Evolutionary conservation across 2,329 filamentous ascomycete genomes (phyloP), one percentile per base, ranked within the genome.

Genomic region (Ceratocystis huliohia): DNA sequence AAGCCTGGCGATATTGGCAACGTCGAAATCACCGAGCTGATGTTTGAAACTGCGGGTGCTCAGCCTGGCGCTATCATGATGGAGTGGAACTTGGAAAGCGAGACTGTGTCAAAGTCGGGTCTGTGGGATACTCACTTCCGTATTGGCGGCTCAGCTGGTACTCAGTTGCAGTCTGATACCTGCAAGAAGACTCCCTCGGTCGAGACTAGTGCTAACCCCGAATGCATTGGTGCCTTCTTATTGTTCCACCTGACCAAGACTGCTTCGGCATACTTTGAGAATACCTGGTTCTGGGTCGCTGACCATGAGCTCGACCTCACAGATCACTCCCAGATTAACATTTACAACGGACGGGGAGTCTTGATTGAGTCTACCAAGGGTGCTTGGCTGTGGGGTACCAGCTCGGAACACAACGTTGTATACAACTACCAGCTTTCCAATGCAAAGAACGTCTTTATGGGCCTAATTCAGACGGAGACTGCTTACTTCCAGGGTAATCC

Each of bases 91-190:
- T 79, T 96, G 53, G 84, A 84, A 56, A 87, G 85, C 45, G 74
- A 81, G 70, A 80, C 76, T 66, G 81, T 86, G 67, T 91, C 90
- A 61, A 83, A 85, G 1, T 86, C 86, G 22, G 93, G 85, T 69
- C 86, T 96, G 76, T 99, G 92, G 89, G 94, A 99, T 72, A 87
- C 92, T n/a, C 94, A 99, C 79, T 88, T 94, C 78, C 90, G 94
- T 73, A 84, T 99, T 71, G 93, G 91, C 71, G 94, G 94, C 56
- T 86, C 87, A 65, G 87, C 88, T 3, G 93, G 93, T 68, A 95
- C 92, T 33, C 77, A 89, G 70, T 82, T 97, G 17, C 89, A 95
- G 76, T 88, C 87, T 20, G 82, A 89, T 74, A 86, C 81, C 66
- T 96, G 92, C 78, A 76, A 83, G 74, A 95, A 95, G 81, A 88